phyloP scores from a whole-genome alignment of 1,284 basidiomycete species.

The Sporisorium sorghi region DNA sequence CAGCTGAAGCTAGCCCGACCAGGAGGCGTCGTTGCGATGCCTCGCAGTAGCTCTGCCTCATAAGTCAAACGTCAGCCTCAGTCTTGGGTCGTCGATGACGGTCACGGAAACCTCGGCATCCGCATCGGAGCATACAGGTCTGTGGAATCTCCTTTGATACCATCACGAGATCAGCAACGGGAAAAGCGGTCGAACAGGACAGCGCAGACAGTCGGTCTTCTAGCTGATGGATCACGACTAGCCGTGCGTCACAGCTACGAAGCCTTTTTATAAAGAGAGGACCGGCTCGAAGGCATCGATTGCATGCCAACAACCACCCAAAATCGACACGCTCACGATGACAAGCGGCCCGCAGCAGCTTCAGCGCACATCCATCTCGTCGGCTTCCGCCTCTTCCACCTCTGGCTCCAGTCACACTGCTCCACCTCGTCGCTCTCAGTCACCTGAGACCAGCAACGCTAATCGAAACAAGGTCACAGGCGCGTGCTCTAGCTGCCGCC shows the following conservation, averaged over 20 bases:
- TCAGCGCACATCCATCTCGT: conserved; percentile 11
- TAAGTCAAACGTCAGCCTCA: not conserved
- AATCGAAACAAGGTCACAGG: conserved; percentile 15
- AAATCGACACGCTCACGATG: conserved; percentile 9
- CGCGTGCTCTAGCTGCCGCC: conserved; percentile 33
- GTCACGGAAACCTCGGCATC: not conserved
- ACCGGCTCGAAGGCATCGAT: too few species aligned
- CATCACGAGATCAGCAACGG: not conserved
- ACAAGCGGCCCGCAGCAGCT: not conserved
- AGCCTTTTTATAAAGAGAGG: too few species aligned
- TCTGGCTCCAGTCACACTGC: conserved; percentile 2
- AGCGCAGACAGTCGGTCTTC: not conserved
- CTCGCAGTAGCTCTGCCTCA: not conserved
- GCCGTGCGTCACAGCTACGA: too few species aligned
- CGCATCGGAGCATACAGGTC: not conserved
- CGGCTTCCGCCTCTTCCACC: conserved; percentile 6
- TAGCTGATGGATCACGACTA: not conserved
- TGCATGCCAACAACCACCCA: too few species aligned
- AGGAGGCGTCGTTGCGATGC: not conserved
- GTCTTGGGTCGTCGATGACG: not conserved
- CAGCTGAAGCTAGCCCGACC: too few species aligned
- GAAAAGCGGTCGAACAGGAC: not conserved
- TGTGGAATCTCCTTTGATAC: too few species aligned
- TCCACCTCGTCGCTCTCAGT: not conserved
- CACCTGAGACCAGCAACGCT: not conserved